Evolutionary conservation across 1,139 yeast species (phyloP).

Genomic region (Hyphopichia burtonii): DNA sequence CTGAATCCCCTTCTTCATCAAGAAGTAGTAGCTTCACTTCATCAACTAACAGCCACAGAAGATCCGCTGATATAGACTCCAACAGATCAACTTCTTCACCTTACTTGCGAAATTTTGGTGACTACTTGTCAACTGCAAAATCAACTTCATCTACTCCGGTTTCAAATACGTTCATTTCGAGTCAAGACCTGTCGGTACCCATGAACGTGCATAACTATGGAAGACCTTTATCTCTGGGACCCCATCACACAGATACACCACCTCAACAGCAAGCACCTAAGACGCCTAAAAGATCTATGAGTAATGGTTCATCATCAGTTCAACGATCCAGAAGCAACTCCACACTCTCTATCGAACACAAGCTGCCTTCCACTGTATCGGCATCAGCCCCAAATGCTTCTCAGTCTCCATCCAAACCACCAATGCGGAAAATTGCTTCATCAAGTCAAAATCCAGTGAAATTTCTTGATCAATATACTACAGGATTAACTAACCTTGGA

Average conservation of each 20-base stretch:
- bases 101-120: slow-evolving; percentile 39
- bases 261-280: slow-evolving; percentile 13
- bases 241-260: slow-evolving; percentile 7
- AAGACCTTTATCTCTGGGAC: slow-evolving; percentile 1
- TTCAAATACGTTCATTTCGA: slow-evolving; percentile 11
- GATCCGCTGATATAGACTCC: not conserved
- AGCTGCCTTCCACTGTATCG: not conserved
- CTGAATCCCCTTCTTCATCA: slow-evolving; percentile 9
- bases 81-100: slow-evolving; percentile 15
- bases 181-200: not conserved
- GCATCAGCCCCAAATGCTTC: not conserved
- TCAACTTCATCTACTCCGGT: slow-evolving; percentile 19
- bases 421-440: not conserved
- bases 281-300: slow-evolving; percentile 1
- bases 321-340: slow-evolving; percentile 3
- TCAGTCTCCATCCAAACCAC: slow-evolving; percentile 1
- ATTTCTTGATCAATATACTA: slow-evolving; percentile 34
- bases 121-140: slow-evolving; percentile 38
- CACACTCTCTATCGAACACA: not conserved
- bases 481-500: slow-evolving; percentile 79
- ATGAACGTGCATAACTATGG: slow-evolving; percentile 3
- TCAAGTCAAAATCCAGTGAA: slow-evolving; percentile 14
- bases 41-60: slow-evolving; percentile 5
- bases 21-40: slow-evolving; percentile 11
- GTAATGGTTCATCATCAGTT: not conserved